Evolutionary conservation across 1,284 basidiomycete genomes (phyloP).

Genomic region (Cutaneotrichosporon sp.): DNA sequence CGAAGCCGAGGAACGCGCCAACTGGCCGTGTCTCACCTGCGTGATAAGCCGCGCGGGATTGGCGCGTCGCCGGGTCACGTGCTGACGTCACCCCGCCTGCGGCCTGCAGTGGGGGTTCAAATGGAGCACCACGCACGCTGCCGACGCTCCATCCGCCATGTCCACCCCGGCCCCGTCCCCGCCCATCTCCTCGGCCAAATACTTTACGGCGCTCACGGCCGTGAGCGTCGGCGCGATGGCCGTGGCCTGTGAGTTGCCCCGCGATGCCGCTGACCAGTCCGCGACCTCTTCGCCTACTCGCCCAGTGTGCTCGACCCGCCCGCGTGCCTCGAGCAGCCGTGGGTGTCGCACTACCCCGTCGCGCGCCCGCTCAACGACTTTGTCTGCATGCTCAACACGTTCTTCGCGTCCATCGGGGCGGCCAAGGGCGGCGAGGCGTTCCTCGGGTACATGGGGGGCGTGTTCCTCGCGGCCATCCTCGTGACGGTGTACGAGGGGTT

Average conservation of each 20-base stretch:
- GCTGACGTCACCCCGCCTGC: no score
- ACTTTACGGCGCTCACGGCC: conserved; percentile 12
- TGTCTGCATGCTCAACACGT: conserved; percentile 19
- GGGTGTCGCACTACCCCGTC: conserved; percentile 5
- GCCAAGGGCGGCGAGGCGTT: conserved; percentile 1
- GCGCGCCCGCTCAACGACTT: conserved; percentile 8
- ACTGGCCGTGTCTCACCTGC: no score
- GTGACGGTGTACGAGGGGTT: conserved; percentile 21
- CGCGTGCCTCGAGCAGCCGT: conserved; percentile 19
- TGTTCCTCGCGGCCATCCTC: conserved; percentile 13
- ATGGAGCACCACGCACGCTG: no score
- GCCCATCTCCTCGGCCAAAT: background rate
- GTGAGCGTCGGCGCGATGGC: conserved; percentile 9
- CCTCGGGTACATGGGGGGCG: conserved; percentile 9
- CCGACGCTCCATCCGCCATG: background rate
- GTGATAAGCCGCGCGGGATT: no score
- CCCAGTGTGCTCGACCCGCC: background rate
- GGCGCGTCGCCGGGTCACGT: no score
- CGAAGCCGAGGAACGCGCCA: no score
- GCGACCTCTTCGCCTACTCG: background rate
- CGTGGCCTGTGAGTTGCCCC: background rate
- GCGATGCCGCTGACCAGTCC: background rate
- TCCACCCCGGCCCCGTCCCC: background rate
- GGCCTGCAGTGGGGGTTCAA: no score
- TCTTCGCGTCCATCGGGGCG: background rate